Base-by-base conservation (phyloP, 495 filamentous ascomycete species). In the Hypoxylon fragiforme region DNA sequence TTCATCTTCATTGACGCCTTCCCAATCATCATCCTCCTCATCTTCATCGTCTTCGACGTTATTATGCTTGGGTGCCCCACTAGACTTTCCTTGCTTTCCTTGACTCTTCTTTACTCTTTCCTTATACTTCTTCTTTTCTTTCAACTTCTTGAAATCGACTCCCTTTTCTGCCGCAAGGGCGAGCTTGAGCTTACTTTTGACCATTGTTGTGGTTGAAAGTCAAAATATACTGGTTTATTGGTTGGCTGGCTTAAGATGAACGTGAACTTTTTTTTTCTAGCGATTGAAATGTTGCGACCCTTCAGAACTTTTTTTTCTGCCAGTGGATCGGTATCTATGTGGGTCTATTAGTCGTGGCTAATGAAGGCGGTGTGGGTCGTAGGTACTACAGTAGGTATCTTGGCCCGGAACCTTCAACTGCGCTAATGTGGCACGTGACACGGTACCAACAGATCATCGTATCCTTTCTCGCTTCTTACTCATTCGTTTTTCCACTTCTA, bases 121-220 rank as follows among this genome's bases (percentile, higher is more conserved):
- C 59, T 77, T 78, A 18, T 69, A 56, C 54, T 73, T 73, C 58
- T 76, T 80, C 63, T 77, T 70, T 50, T 78, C 70, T 56, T 84
- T 81, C 68, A 89, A 77, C 49, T 85, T 79, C 42, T 84, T 81
- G 59, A 86, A 83, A 56, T 91, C 82, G 12, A 81, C 74, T 37
- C 86, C 83, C 65, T 85, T 80, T 57, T 88, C 82, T 45, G 82
- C 79, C 57, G 84, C 82, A 6, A 90, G 77, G 26, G 86, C 85
- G 57, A 80, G 72, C 50, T 84, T 75, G 15, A 88, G 70, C 67
- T 85, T 86, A 66, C 86, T 84, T 66, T 81, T 81, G 9, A 51
- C 63, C 68, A 68, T 70, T 41, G 41, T 43, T 60, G 36, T 30
- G 31, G 41, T 57, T 36, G 54, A 46, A 35, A n/a, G n/a, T n/a